phyloP scores from a whole-genome alignment of 2,329 filamentous ascomycete genomes.

The Aspergillus clavatus region DNA sequence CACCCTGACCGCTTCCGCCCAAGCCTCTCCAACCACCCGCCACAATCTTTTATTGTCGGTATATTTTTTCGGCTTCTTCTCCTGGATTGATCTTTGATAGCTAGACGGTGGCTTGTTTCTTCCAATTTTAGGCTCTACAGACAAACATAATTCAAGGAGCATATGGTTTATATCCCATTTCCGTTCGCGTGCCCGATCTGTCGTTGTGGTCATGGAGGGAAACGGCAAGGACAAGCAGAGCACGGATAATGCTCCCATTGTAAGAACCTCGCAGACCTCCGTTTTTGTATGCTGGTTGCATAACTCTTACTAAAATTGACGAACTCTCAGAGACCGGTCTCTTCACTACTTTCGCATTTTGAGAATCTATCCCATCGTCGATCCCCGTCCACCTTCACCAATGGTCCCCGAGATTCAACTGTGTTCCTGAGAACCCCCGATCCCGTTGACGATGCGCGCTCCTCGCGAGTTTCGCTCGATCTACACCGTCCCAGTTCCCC shows the following conservation, averaged over 20 bases:
- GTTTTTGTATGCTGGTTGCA: slow-evolving; percentile 8
- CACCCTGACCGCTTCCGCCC: too few species aligned
- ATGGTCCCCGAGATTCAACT: slow-evolving; percentile 26
- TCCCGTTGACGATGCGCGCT: slow-evolving; percentile 26
- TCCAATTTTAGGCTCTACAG: not conserved
- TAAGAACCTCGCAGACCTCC: slow-evolving; percentile 22
- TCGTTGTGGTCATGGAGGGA: slow-evolving; percentile 34
- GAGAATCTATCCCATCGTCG: slow-evolving; percentile 41
- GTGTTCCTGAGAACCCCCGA: slow-evolving; percentile 30
- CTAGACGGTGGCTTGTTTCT: not conserved
- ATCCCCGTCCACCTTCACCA: slow-evolving; percentile 24
- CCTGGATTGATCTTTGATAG: not conserved
- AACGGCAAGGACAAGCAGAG: slow-evolving; percentile 29
- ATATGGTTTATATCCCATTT: slow-evolving; percentile 26
- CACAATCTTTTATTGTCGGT: not conserved
- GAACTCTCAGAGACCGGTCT: slow-evolving; percentile 44
- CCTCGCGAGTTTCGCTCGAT: slow-evolving; percentile 39
- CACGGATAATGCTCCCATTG: slow-evolving; percentile 35
- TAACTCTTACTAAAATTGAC: slow-evolving; percentile 10
- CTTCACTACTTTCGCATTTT: slow-evolving; percentile 47
- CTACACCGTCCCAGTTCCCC: slow-evolving; percentile 38
- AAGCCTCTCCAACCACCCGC: not conserved
- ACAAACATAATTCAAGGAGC: slow-evolving; percentile 10
- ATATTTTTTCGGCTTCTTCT: not conserved
- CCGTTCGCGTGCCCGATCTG: slow-evolving; percentile 21